Evolutionary conservation across 179 eudicot species (phyloP).

Genomic region (Dionaea muscipula): DNA sequence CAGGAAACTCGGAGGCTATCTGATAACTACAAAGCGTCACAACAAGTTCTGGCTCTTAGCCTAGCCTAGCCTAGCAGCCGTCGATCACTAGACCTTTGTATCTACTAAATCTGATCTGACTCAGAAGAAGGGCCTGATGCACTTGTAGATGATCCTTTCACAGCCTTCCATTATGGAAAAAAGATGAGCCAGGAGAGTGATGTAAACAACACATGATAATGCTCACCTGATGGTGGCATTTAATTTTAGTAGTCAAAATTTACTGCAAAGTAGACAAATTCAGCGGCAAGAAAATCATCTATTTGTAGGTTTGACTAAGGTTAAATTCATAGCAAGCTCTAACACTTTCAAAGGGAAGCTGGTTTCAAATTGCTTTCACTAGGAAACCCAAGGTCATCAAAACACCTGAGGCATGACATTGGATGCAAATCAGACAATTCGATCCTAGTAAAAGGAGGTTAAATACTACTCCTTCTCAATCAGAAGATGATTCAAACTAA

Average conservation of each 20-base stretch:
- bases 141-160: not conserved
- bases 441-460: no score
- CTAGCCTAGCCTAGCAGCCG: constrained; percentile 22
- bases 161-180: not conserved
- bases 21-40: constrained; percentile 76
- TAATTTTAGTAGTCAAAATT: not conserved
- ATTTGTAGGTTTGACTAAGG: no score
- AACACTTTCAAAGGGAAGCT: no score
- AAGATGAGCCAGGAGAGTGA: not conserved
- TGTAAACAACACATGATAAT: not conserved
- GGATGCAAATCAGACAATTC: no score
- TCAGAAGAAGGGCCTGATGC: not conserved
- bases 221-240: not conserved
- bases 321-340: no score
- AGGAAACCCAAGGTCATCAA: no score
- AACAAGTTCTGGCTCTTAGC: constrained; percentile 85
- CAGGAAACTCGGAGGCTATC: constrained; percentile 58
- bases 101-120: no score
- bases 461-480: no score
- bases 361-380: no score
- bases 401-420: no score
- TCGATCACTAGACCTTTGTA: no score
- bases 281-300: not conserved
- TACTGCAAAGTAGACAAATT: not conserved
- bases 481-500: no score